Conservation (phyloP, 805 yeast species). For the Scheffersomyces spartinae region DNA sequence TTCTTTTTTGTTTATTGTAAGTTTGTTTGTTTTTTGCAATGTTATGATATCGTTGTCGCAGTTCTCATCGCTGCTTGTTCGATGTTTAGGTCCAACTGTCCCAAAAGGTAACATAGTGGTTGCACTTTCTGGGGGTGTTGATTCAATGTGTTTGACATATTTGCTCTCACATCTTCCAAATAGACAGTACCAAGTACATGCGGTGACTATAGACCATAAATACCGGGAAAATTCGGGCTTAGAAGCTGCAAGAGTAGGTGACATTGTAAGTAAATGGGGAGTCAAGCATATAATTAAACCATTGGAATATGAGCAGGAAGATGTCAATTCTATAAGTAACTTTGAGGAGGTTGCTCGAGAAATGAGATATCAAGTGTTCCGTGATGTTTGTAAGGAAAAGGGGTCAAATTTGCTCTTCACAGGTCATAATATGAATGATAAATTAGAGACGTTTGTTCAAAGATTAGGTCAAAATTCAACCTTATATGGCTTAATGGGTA, state of each 20-base stretch:
- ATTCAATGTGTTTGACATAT: constrained; percentile 59
- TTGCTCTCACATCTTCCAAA: constrained; percentile 29
- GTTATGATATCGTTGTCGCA: no score
- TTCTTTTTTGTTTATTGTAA: no score
- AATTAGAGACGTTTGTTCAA: constrained; percentile 55
- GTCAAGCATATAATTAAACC: constrained; percentile 18
- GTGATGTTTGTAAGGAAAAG: constrained; percentile 23
- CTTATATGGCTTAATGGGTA: constrained; percentile 48
- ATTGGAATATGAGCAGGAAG: constrained; percentile 11
- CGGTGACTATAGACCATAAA: constrained; percentile 59
- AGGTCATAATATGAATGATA: constrained; percentile 68
- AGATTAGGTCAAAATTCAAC: constrained; percentile 33
- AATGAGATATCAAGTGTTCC: constrained; percentile 37
- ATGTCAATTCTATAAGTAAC: constrained; percentile 19
- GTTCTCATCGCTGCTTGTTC: no score
- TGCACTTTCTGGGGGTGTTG: constrained; percentile 76
- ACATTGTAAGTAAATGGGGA: constrained; percentile 19
- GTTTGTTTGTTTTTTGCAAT: no score
- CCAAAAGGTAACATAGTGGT: no score
- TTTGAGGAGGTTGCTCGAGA: constrained; percentile 53
- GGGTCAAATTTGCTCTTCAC: constrained; percentile 30
- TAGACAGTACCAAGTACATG: constrained; percentile 23
- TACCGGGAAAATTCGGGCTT: constrained; percentile 34
- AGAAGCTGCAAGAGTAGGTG: constrained; percentile 38
- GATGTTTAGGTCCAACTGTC: no score